Evolutionary conservation across 805 yeast genomes (phyloP), one percentile per base, ranked within the genome.

Genomic region (Kodamaea laetipori): DNA sequence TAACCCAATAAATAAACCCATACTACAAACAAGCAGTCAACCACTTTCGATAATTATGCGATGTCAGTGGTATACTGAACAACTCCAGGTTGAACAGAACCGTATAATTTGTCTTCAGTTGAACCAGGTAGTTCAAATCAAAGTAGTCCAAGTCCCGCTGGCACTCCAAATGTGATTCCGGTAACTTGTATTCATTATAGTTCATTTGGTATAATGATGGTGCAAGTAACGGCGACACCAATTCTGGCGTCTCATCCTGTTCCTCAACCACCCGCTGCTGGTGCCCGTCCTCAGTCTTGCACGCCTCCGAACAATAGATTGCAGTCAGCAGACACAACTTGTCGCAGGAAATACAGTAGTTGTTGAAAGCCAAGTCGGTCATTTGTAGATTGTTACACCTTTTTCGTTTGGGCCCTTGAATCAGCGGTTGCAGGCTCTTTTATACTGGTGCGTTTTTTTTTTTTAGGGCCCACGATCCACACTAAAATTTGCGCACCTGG

Each of bases 11-110:
- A 36, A 36, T 24, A n/a, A n/a, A 25, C 32, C 35, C 28, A 19
- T 9, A 25, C 39, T 37, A 56, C 46, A 56, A 56, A 42, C 63
- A 61, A 39, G 63, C 69, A 38, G 68, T 64, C 53, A 67, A 57
- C 71, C 71, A 67, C 48, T 66, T 64, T 41, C 72, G 57, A 51
- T 67, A 67, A 52, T 67, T 67, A 43, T 65, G 67, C 27, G 67
- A 60, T 19, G 72, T 65, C 21, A 70, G 61, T 23, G 57, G 56
- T 35, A 41, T 34, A 47, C 52, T 41, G 30, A 48, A 37, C 41
- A 39, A 43, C 26, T 39, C 40, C 41, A 45, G 33, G 33, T 27
- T 27, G 34, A 11, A 13, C 41, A 21, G 27, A 17, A 24, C 27
- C 17, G 51, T 39, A 37, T 48, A 48, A 43, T 51, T 49, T n/a